Evolutionary conservation across 2,329 filamentous ascomycete genomes (phyloP).

Genomic region (Pleoardoris graminearum): DNA sequence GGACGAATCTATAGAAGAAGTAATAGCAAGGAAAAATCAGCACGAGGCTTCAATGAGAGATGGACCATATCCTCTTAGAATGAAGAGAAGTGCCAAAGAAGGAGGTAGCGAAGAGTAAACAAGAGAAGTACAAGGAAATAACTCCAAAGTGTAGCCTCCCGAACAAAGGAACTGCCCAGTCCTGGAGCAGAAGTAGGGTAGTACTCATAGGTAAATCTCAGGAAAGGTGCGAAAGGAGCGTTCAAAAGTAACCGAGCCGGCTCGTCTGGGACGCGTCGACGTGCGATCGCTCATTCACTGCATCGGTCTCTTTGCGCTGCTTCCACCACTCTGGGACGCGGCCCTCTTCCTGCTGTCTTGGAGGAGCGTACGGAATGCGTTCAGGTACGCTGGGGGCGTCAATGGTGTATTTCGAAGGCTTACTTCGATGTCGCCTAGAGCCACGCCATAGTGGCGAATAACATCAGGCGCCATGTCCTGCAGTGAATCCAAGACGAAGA

Average conservation of each 20-base stretch:
- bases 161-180: background rate
- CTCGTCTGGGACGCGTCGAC: background rate
- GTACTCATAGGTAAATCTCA: background rate
- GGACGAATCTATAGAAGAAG: background rate
- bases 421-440: slow-evolving; percentile 29
- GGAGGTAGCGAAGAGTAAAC: background rate
- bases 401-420: slow-evolving; percentile 25
- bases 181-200: background rate
- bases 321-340: slow-evolving; percentile 32
- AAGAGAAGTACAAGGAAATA: background rate
- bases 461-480: slow-evolving; percentile 30
- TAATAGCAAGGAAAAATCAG: background rate
- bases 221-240: background rate
- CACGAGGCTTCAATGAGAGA: background rate
- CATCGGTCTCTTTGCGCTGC: slow-evolving; percentile 37
- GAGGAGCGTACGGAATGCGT: slow-evolving; percentile 30
- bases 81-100: background rate
- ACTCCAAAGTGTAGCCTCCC: background rate
- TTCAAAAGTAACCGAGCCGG: background rate
- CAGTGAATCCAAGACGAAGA: slow-evolving; percentile 37
- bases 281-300: slow-evolving; percentile 14
- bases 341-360: slow-evolving; percentile 41
- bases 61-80: too few relatives aligned
- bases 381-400: slow-evolving; percentile 31
- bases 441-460: slow-evolving; percentile 35